phyloP scores from a whole-genome alignment of 129 eudicot species.

The Solidago caesia region DNA sequence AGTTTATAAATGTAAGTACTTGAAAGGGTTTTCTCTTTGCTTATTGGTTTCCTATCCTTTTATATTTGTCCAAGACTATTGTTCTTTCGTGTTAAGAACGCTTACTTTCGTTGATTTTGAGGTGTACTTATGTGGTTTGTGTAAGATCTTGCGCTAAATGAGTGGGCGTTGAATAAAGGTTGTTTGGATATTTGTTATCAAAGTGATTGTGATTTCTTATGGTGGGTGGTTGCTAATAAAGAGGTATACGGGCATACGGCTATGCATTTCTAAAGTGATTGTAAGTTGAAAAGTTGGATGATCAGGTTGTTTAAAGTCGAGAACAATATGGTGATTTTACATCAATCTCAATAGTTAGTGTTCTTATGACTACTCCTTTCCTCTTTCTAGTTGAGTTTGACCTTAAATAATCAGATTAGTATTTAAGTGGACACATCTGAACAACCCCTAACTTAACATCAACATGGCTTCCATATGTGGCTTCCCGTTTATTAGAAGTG shows the following conservation, averaged over 20 bases:
- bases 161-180: background rate
- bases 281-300: background rate
- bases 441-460: too few species aligned
- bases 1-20: background rate
- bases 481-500: too few species aligned
- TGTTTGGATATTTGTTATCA: conserved; percentile 4
- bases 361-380: background rate
- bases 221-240: too few species aligned
- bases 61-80: background rate
- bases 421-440: too few species aligned
- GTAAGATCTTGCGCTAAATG: background rate
- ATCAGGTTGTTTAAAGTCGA: background rate
- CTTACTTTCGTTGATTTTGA: background rate
- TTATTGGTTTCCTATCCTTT: background rate
- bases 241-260: too few species aligned
- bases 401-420: too few species aligned
- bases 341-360: background rate
- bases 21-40: background rate
- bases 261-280: background rate
- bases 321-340: background rate
- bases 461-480: too few species aligned
- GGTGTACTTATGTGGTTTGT: background rate
- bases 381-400: too few species aligned
- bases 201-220: background rate
- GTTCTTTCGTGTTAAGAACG: background rate